Evolutionary conservation across 768 basidiomycete genomes (phyloP).

Genomic region (Collybiopsis luxurians): DNA sequence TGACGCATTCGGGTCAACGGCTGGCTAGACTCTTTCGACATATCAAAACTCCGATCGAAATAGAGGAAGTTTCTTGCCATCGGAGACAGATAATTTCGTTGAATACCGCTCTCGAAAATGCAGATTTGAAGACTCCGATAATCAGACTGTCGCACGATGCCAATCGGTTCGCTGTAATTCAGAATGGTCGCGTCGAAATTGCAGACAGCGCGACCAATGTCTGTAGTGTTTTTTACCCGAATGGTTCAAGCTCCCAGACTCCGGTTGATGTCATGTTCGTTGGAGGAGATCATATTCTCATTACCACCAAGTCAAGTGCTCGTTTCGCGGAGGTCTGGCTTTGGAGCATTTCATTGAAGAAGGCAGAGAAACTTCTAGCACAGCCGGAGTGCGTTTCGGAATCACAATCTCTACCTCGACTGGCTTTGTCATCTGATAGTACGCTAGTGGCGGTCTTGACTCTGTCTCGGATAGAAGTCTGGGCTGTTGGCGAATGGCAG

Average conservation of each 20-base stretch:
- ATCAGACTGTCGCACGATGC: background rate
- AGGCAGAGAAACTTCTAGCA: background rate
- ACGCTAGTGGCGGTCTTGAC: background rate
- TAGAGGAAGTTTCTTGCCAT: slow-evolving; percentile 2
- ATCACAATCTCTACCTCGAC: background rate
- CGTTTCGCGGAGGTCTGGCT: background rate
- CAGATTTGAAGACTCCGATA: background rate
- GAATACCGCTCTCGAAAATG: background rate
- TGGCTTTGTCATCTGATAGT: background rate
- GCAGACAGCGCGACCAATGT: background rate
- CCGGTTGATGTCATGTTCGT: background rate
- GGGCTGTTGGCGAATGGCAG: background rate
- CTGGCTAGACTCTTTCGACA: background rate
- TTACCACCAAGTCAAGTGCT: background rate
- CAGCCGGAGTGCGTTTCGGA: background rate
- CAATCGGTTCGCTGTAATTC: background rate
- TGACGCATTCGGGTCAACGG: background rate
- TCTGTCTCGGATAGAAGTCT: background rate
- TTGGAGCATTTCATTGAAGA: background rate
- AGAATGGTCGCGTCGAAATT: background rate
- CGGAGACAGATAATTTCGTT: background rate
- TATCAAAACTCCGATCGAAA: background rate
- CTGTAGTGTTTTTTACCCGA: background rate
- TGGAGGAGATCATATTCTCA: background rate
- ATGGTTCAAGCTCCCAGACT: background rate